Base-by-base conservation (phyloP, 768 basidiomycete species). In the Leccinum obscurum region DNA sequence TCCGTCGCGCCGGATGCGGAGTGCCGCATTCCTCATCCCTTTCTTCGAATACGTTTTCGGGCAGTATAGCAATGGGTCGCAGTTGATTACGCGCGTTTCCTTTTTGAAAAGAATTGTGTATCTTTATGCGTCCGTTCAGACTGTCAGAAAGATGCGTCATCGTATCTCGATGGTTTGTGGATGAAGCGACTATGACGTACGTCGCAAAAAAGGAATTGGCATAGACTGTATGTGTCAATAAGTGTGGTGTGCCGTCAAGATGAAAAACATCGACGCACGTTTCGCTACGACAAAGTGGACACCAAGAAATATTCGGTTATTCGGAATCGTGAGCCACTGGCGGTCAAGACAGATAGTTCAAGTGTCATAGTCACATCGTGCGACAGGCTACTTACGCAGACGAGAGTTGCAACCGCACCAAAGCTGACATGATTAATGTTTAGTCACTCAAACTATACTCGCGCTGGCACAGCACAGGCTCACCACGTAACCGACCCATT, bases 151-250 rank as follows among this genome's bases (percentile, higher is more conserved):
- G 8, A 22, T 14, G 3, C 1, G 4, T 10, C 9, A 32, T 50
- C 9, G 6, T 14, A 17, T 46, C 15, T 14, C 2, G 3, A 4
- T 41, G 24, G 15, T 46, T 28, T 26, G 4, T 26, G 15, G 17
- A n/a, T 13, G 54, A 7, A 4, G 20, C 10, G 32, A 48, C 22
- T 13, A 7, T 10, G 22, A 62, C 70, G 8, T 58, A 70, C 70
- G 62, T 70, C 20, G 70, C 70, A 35, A 70, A 58, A 10, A 70
- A 44, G 28, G 63, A 72, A 24, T 72, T 72, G 46, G 69, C 69
- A 9, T 70, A 66, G 15, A 70, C 69, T 70, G 37, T 1, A 6
- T 17, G 20, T 2, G 22, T 50, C 24, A 28, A 7, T 56, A 39
- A 32, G 26, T 17, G 22, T 3, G 5, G 14, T 24, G 39, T 4